A percentile compares a stretch with the other conserved stretches of the same genome.
These are phyloP conservation scores for Ophiocordyceps sinensis DNA, from an alignment of 2,329 filamentous ascomycete species.

Conservation along the genomic window DNA sequence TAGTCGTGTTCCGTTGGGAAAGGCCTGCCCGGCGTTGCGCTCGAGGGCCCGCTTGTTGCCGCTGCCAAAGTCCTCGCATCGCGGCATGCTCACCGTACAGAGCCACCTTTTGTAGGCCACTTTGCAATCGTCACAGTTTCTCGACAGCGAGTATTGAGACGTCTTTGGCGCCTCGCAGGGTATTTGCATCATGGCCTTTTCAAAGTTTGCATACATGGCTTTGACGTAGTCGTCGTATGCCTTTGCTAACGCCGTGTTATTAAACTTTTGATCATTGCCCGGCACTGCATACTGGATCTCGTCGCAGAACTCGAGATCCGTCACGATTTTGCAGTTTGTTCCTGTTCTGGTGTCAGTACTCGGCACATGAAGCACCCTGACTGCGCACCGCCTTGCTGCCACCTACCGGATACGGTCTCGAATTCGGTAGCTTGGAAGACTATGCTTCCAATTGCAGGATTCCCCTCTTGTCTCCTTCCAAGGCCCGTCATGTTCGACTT, in stretches of 20 bases:
- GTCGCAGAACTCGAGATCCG: constrained; percentile 76
- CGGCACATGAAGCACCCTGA: not conserved
- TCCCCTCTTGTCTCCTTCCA: constrained; percentile 17
- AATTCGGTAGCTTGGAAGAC: constrained; percentile 64
- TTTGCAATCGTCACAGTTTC: constrained; percentile 61
- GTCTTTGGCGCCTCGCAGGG: constrained; percentile 65
- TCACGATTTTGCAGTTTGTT: constrained; percentile 73
- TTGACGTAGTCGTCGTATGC: constrained; percentile 69
- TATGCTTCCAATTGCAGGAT: constrained; percentile 51
- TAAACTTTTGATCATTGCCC: constrained; percentile 51
- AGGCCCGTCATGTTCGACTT: constrained; percentile 36
- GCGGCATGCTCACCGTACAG: constrained; percentile 82
- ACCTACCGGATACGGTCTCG: constrained; percentile 59
- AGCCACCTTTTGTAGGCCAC: constrained; percentile 86
- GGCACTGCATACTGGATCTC: constrained; percentile 87
- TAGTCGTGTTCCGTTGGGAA: constrained; percentile 52
- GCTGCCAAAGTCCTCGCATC: constrained; percentile 71
- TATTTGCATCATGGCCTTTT: constrained; percentile 67
- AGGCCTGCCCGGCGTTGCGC: constrained; percentile 58
- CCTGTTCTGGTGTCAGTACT: constrained; percentile 27
- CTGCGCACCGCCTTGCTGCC: not conserved
- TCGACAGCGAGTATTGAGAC: constrained; percentile 68
- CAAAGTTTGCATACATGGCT: constrained; percentile 60
- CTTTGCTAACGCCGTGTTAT: constrained; percentile 45
- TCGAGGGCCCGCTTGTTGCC: constrained; percentile 25